These are phyloP conservation scores for Saccharum hybrid DNA, from an alignment of 202 grass and related monocot species.

Conservation along the genomic window DNA sequence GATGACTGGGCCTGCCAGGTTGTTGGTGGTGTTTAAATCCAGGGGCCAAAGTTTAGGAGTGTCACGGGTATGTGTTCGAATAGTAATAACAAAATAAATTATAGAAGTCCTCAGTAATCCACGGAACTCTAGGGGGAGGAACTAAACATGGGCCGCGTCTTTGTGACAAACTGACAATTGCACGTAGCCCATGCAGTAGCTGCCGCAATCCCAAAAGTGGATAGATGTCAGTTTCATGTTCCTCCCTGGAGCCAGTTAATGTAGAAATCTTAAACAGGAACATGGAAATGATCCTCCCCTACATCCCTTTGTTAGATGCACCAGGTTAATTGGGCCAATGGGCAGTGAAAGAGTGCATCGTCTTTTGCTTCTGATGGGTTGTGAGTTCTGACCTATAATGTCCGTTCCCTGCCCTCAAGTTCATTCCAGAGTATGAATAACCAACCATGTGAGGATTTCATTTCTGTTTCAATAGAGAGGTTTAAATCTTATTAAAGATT, in stretches of 20 bases:
- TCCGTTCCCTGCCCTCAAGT: background rate
- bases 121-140: too few species aligned
- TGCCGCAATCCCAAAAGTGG: background rate
- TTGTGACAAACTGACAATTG: background rate
- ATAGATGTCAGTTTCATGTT: background rate
- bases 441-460: background rate
- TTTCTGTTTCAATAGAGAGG: background rate
- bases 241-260: background rate
- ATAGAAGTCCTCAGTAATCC: too few species aligned
- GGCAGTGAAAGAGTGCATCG: background rate
- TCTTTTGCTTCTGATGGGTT: background rate
- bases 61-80: too few species aligned
- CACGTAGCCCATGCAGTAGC: background rate
- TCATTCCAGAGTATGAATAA: background rate
- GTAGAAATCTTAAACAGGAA: background rate
- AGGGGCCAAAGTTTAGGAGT: too few species aligned
- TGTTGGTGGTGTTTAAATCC: background rate
- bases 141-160: too few species aligned
- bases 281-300: background rate
- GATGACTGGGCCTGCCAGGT: background rate
- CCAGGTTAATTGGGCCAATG: conserved; percentile 16
- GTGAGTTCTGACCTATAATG: background rate
- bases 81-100: too few species aligned
- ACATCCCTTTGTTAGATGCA: background rate
- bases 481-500: background rate